Evolutionary conservation across 140 eudicot genomes (phyloP).

Genomic region (Cichorium intybus): DNA sequence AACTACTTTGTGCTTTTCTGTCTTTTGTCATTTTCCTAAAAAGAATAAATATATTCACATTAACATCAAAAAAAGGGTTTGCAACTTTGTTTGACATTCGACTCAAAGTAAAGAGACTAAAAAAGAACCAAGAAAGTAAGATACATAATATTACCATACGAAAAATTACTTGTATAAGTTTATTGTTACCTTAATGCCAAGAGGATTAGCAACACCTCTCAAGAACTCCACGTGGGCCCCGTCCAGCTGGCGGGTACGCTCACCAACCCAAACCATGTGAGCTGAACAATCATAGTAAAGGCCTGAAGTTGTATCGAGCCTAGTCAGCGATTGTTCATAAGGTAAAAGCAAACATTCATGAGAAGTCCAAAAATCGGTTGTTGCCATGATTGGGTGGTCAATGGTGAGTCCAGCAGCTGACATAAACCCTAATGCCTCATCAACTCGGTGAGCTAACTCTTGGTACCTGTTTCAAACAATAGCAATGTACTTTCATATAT

Average conservation of each 20-base stretch:
- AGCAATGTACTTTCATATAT: not conserved
- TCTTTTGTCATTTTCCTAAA: too few species aligned
- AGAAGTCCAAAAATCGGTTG: conserved; percentile 68
- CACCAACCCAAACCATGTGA: conserved; percentile 73
- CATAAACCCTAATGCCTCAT: conserved; percentile 62
- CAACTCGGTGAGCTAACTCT: conserved; percentile 60
- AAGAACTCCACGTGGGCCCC: conserved; percentile 66
- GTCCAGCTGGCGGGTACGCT: conserved; percentile 59
- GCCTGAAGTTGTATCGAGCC: conserved; percentile 58
- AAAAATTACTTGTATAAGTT: not conserved
- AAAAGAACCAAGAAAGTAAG: too few species aligned
- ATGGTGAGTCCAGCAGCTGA: conserved; percentile 53
- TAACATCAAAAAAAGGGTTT: not conserved
- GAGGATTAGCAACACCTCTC: conserved; percentile 64
- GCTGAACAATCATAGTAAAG: conserved; percentile 64
- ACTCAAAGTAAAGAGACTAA: not conserved
- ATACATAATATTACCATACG: too few species aligned
- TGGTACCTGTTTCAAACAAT: conserved; percentile 32
- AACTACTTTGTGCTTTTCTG: too few species aligned
- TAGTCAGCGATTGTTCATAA: conserved; percentile 51
- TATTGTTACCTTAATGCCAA: conserved; percentile 55
- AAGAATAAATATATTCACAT: too few species aligned
- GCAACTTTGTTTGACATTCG: not conserved
- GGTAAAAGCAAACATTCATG: conserved; percentile 58
- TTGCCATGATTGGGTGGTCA: conserved; percentile 58